Evolutionary conservation across 306 rosid genomes (phyloP), one percentile per base, ranked within the genome.

Genomic region (Sesbania bispinosa): DNA sequence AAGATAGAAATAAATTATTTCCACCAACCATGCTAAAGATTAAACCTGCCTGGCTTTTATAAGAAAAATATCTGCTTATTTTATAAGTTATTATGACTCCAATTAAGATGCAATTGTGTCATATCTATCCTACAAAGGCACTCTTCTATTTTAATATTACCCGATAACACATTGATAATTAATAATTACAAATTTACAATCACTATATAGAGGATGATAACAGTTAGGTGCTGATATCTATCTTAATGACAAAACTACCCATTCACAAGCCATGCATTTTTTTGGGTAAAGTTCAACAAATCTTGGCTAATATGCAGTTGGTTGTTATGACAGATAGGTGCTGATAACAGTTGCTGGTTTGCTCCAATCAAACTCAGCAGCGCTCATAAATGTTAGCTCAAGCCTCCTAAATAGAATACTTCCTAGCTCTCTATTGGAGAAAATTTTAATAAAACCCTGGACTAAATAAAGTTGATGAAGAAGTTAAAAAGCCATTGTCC

Each of bases 351-450:
- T 33, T 19, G 14, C 69, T 50, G 66, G 46, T 18, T 62, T 39
- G 27, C 60, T 13, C 29, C 46, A 46, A 59, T 48, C 75, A 46
- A 59, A 74, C n/a, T 41, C 30, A 29, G 52, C 11, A 51, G 30
- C 30, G 47, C 13, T 54, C 67, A 51, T 13, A 69, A 48, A 29
- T 61, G 68, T 35, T 27, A n/a, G n/a, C 35, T 24, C 2, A 72
- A 67, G n/a, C n/a, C 51, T 62, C 30, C 21, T 41, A 29, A 32
- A 45, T 30, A 55, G 60, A 52, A 54, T 43, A 63, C 39, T 43
- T 71, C 41, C 77, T 53, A 71, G 45, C 73, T 63, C 70, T 36
- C 55, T 5, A 46, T 36, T 20, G 24, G 30, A 33, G 65, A 48
- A 33, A 73, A 50, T 9, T 33, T 52, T 46, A 30, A 59, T 2